Evolutionary conservation across 2,329 filamentous ascomycete genomes (phyloP).

Genomic region (Alternaria sp.): DNA sequence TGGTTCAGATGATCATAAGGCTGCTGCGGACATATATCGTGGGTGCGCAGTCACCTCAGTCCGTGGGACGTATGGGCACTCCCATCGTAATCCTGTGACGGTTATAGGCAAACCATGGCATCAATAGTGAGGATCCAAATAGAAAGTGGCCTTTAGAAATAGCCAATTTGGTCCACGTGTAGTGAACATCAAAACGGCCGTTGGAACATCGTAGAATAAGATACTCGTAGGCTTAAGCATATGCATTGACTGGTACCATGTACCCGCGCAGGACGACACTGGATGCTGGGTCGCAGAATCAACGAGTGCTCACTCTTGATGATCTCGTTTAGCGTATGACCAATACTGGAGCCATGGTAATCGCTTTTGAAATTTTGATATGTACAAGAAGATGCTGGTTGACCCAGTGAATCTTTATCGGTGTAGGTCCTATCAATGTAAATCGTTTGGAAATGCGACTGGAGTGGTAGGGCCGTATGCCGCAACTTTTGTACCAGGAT

Average conservation of each 20-base stretch:
- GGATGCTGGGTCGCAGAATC: not conserved
- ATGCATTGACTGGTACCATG: not conserved
- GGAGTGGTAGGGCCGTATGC: not conserved
- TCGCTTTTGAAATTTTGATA: not conserved
- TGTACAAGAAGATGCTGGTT: not conserved
- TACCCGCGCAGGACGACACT: not conserved
- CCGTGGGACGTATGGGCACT: not conserved
- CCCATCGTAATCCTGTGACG: not conserved
- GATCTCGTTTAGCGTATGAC: not conserved
- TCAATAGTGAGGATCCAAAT: not conserved
- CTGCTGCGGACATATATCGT: not conserved
- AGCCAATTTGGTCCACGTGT: not conserved
- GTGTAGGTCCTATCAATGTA: not conserved
- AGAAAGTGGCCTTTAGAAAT: not conserved
- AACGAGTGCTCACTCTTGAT: not conserved
- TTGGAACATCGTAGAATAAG: not conserved
- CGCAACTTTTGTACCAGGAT: conserved; percentile 3
- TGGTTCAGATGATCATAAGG: not conserved
- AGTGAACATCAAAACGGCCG: not conserved
- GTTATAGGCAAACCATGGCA: not conserved
- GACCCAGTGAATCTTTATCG: not conserved
- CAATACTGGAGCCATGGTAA: not conserved
- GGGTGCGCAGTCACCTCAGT: not conserved
- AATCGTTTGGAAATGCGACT: not conserved
- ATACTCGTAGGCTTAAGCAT: not conserved